Percentiles rank a stretch among this genome's conserved stretches.
Evolutionary conservation across 2,329 filamentous ascomycete genomes (phyloP).

Genomic region (Thermoascus crustaceus): DNA sequence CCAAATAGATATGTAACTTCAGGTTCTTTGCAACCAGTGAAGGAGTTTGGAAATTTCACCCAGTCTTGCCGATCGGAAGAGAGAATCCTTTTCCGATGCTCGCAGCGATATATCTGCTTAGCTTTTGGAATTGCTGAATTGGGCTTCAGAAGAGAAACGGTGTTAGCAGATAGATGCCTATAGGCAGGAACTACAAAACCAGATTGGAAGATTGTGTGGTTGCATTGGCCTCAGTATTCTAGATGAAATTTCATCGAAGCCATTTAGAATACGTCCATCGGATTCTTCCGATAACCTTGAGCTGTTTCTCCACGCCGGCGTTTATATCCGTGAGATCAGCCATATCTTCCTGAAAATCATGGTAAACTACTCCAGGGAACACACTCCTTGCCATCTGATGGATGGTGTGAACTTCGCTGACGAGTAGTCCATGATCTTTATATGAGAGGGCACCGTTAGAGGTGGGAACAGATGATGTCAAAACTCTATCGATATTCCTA

Average conservation of each 20-base stretch:
- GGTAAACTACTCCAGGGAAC: conserved; percentile 65
- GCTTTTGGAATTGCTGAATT: no score
- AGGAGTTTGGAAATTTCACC: no score
- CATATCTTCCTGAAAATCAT: conserved; percentile 83
- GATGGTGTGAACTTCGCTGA: conserved; percentile 83
- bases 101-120: no score
- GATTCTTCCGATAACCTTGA: conserved; percentile 71
- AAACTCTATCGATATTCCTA: conserved; percentile 73
- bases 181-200: no score
- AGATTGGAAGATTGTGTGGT: no score
- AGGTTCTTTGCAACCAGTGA: no score
- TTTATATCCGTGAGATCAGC: conserved; percentile 74
- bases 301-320: conserved; percentile 68
- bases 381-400: conserved; percentile 58
- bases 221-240: background rate
- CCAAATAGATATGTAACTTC: no score
- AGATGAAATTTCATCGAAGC: conserved; percentile 32
- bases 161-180: no score
- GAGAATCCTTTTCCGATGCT: no score
- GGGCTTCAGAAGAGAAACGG: no score
- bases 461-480: conserved; percentile 60
- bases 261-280: conserved; percentile 84
- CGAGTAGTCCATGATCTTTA: conserved; percentile 81
- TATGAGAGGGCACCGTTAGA: conserved; percentile 72
- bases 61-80: no score